phyloP scores from a whole-genome alignment of 257 asterid species.

The Nicotiana paniculata region DNA sequence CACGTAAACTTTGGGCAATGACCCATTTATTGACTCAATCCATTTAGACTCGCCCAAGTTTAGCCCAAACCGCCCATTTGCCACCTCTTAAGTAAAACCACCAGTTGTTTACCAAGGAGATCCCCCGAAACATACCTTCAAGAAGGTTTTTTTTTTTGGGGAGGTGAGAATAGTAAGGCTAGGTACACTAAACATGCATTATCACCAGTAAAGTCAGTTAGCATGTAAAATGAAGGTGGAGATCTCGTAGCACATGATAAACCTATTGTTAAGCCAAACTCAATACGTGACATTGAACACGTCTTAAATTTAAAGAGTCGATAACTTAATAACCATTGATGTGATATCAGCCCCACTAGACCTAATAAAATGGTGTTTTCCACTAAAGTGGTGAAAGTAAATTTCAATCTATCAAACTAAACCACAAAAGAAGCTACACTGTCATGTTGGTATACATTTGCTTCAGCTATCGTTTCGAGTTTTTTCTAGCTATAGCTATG shows the following conservation, averaged over 20 bases:
- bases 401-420: neutral
- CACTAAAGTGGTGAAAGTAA: neutral
- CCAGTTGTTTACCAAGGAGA: neutral
- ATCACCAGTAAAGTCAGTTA: neutral
- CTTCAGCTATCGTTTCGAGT: neutral
- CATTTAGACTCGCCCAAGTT: no score
- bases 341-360: neutral
- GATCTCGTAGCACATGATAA: neutral
- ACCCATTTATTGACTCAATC: no score
- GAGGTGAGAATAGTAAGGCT: neutral
- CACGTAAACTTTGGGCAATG: no score
- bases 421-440: neutral
- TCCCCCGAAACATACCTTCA: neutral
- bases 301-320: neutral
- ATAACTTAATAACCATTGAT: neutral
- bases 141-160: no score
- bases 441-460: neutral
- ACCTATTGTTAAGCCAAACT: neutral
- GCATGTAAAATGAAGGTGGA: neutral
- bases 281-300: neutral
- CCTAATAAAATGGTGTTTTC: neutral
- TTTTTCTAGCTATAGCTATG: neutral
- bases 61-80: no score
- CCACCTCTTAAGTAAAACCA: neutral
- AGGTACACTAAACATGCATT: neutral